These are phyloP conservation scores for Inonotus obliquus DNA, from an alignment of 1,284 basidiomycete genomes.

Conservation along the genomic window DNA sequence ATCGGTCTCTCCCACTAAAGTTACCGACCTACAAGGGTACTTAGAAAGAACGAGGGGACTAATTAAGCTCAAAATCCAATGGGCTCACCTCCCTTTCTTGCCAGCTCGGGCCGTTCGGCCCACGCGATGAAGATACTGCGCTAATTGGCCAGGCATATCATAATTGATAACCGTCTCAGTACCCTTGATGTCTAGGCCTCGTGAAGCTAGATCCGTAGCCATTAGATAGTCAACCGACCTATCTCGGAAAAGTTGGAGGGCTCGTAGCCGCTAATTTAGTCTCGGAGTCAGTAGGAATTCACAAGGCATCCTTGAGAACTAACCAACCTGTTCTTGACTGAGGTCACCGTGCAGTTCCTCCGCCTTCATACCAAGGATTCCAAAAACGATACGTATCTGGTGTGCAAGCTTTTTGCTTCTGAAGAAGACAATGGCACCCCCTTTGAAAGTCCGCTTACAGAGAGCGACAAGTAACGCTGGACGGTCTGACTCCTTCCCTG, in stretches of 20 bases:
- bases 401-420: conserved; percentile 96
- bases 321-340: conserved; percentile 84
- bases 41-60: conserved; percentile 17
- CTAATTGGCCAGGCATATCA: conserved; percentile 92
- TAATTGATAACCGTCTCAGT: conserved; percentile 98
- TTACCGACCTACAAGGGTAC: conserved; percentile 68
- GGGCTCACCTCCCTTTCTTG: conserved; percentile 72
- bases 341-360: conserved; percentile 95
- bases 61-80: conserved; percentile 24
- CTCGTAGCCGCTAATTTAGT: conserved; percentile 68
- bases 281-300: neutral
- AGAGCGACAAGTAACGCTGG: conserved; percentile 80
- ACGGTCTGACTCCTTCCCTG: conserved; percentile 74
- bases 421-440: conserved; percentile 88
- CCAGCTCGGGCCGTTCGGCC: conserved; percentile 96
- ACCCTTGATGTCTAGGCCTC: conserved; percentile 95
- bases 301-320: neutral
- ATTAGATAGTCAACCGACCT: conserved; percentile 85
- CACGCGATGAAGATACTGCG: conserved; percentile 95
- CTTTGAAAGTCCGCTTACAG: conserved; percentile 84
- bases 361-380: conserved; percentile 81
- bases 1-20: conserved; percentile 94
- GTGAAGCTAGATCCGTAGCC: conserved; percentile 93
- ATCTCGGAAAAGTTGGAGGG: conserved; percentile 85
- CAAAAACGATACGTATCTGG: conserved; percentile 92